These are phyloP conservation scores for Solanum clarkiae DNA, from an alignment of 257 asterid species.

Conservation along the genomic window DNA sequence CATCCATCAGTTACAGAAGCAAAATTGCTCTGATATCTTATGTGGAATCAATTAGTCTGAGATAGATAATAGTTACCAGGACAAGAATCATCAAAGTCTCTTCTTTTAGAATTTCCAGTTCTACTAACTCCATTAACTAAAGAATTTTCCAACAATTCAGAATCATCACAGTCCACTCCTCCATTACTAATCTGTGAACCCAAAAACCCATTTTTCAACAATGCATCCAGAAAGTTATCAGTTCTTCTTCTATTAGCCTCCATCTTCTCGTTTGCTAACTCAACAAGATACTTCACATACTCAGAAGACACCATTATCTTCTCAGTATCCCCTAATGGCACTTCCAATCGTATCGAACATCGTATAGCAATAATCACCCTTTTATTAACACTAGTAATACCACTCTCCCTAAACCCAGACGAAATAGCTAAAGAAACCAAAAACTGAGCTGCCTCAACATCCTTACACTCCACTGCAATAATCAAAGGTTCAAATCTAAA, in stretches of 20 bases:
- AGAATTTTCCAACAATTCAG: constrained; percentile 15
- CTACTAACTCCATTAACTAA: constrained; percentile 15
- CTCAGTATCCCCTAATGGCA: constrained; percentile 53
- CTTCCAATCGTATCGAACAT: constrained; percentile 87
- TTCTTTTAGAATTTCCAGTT: constrained; percentile 18
- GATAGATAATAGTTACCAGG: constrained; percentile 25
- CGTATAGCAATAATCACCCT: constrained; percentile 69
- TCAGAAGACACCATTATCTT: constrained; percentile 59
- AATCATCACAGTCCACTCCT: constrained; percentile 3
- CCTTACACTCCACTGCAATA: constrained; percentile 73
- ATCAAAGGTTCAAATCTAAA: constrained; percentile 90
- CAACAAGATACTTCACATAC: constrained; percentile 57
- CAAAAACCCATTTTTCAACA: constrained; percentile 42
- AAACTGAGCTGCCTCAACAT: constrained; percentile 47
- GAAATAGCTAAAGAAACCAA: constrained; percentile 74
- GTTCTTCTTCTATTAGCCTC: constrained; percentile 60
- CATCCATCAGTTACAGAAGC: not conserved
- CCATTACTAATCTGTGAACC: not conserved
- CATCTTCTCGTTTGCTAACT: constrained; percentile 85
- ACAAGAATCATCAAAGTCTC: constrained; percentile 9
- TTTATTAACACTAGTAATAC: constrained; percentile 74
- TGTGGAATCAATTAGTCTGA: not conserved
- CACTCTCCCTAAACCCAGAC: constrained; percentile 92
- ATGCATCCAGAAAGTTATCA: constrained; percentile 34
- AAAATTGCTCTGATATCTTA: not conserved